These are phyloP conservation scores for Oryza brachyantha DNA, from an alignment of 176 grass and related monocot species.

Conservation along the genomic window DNA sequence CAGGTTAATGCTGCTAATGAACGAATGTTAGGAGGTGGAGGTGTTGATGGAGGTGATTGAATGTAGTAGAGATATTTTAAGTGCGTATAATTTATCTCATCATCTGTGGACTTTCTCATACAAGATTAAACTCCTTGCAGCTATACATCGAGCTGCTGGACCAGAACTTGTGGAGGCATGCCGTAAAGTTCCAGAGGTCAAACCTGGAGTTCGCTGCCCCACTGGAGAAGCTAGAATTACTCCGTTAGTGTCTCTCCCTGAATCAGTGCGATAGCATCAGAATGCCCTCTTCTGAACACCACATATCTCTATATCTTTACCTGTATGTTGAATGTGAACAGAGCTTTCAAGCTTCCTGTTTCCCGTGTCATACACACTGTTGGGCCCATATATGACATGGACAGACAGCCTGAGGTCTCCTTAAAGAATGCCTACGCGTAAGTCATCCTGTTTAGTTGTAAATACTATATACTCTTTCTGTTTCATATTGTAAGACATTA, in stretches of 20 bases:
- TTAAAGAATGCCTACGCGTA: slow-evolving; percentile 85
- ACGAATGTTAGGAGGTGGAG: slow-evolving; percentile 80
- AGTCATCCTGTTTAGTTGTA: not conserved
- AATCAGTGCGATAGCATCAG: slow-evolving; percentile 9
- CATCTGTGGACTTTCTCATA: not conserved
- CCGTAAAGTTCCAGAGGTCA: slow-evolving; percentile 64
- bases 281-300: not conserved
- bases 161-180: slow-evolving; percentile 77
- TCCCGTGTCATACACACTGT: slow-evolving; percentile 88
- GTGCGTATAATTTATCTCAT: not conserved
- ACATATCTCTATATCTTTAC: not conserved
- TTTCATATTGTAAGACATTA: no score
- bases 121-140: slow-evolving; percentile 35
- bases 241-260: slow-evolving; percentile 54
- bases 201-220: slow-evolving; percentile 67
- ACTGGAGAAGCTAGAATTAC: slow-evolving; percentile 92
- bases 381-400: slow-evolving; percentile 76
- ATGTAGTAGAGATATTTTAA: not conserved
- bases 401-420: slow-evolving; percentile 58
- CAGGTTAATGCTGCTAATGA: slow-evolving; percentile 95
- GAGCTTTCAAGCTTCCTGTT: slow-evolving; percentile 78
- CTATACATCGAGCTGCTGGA: slow-evolving; percentile 91
- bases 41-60: slow-evolving; percentile 81
- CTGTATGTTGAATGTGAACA: slow-evolving; percentile 32
- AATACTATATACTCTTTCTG: no score